These are phyloP conservation scores for Colletotrichum truncatum DNA, from an alignment of 2,329 filamentous ascomycete genomes.

Conservation along the genomic window DNA sequence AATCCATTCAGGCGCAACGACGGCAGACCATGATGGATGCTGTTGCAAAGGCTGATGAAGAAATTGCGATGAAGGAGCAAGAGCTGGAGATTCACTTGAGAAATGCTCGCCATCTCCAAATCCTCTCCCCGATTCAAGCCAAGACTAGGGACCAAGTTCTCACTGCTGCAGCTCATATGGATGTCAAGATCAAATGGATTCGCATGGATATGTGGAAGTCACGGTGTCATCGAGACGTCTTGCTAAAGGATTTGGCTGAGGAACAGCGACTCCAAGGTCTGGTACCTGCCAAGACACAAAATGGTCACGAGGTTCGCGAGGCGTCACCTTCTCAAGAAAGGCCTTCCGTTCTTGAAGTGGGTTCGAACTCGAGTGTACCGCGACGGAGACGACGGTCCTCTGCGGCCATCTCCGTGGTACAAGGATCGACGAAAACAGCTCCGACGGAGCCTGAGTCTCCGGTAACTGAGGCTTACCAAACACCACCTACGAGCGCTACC, in stretches of 20 bases:
- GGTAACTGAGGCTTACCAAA: constrained; percentile 57
- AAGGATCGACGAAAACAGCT: constrained; percentile 25
- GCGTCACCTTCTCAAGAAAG: constrained; percentile 20
- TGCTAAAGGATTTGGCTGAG: constrained; percentile 86
- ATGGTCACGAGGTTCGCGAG: constrained; percentile 17
- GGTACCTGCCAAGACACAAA: not conserved
- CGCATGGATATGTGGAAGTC: constrained; percentile 92
- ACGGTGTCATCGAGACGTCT: constrained; percentile 89
- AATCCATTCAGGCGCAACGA: constrained; percentile 85
- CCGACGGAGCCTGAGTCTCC: constrained; percentile 46
- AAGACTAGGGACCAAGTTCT: constrained; percentile 88
- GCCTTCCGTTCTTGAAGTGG: constrained; percentile 11
- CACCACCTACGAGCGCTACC: constrained; percentile 54
- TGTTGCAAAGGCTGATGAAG: constrained; percentile 84
- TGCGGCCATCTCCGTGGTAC: constrained; percentile 19
- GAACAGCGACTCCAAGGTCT: constrained; percentile 42
- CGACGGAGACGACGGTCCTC: constrained; percentile 25
- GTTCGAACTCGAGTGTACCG: constrained; percentile 4
- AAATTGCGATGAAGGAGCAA: constrained; percentile 76
- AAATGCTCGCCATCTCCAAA: constrained; percentile 89
- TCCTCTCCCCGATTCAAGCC: constrained; percentile 90
- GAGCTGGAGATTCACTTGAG: constrained; percentile 84
- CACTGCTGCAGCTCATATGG: constrained; percentile 83
- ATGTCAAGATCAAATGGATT: constrained; percentile 93
- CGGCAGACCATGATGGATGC: constrained; percentile 85